Evolutionary conservation across 2,329 filamentous ascomycete genomes (phyloP), one percentile per base, ranked within the genome.

Genomic region (Scortechinia acanthostroma): DNA sequence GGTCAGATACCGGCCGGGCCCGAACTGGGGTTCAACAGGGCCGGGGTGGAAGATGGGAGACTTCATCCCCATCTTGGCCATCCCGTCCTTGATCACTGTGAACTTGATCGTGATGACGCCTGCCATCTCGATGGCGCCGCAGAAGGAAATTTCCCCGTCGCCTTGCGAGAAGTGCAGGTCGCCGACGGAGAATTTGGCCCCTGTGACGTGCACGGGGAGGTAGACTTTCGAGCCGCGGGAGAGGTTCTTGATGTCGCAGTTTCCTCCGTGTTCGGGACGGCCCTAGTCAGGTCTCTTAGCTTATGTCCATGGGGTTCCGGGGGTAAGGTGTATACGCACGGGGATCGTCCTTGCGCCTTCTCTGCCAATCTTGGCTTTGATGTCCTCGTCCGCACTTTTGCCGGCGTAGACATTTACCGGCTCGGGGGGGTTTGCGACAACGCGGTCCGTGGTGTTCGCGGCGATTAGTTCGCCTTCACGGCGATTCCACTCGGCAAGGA

Each of bases 111-210:
- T 95, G 53, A 95, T 95, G 37, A 88, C 71, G 3, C 90, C 90
- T 0, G 90, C 88, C 87, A 96, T 96, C 62, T 96, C 91, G 55
- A 95, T 96, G 4, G 90, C 91, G 17, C 86, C 86, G 51, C 86
- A 90, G 58, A 90, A 96, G 2, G 82, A 88, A 48, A 95, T 94
- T 60, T 95, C 90, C 4, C 90, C 90, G 57, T 95, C 90, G 5
- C 90, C 90, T 64, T 94, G 86, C 3, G 80, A 83, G 63, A 93
- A 94, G 63, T 94, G 89, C 25, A 95, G 65, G 58, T 95, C 91
- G 13, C 91, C 91, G 0, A 95, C 91, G 37, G 79, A 86, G 64
- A 95, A 95, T 58, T 94, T 94, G 40, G 90, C 91, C 0, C 91
- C 91, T 0, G 74, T 65, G 3, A 96, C 88, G 55, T 95, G 90